phyloP scores from a whole-genome alignment of 2,329 filamentous ascomycete species.

The Botrytis hyacinthi region DNA sequence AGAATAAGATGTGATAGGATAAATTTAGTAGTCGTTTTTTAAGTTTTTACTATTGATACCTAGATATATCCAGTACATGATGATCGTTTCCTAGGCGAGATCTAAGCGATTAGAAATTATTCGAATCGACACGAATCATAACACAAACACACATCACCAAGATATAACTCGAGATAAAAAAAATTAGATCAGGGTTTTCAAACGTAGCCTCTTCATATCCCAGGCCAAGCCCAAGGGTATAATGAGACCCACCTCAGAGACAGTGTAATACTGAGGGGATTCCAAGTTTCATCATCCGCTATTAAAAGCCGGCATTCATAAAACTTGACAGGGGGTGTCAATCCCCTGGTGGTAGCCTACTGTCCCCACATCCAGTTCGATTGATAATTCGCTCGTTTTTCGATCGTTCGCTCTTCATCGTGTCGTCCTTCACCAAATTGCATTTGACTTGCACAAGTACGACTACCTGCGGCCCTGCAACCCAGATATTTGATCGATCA shows the following conservation, averaged over 20 bases:
- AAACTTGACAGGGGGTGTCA: background rate
- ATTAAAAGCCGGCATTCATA: background rate
- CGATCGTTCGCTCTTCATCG: background rate
- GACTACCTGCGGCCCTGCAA: background rate
- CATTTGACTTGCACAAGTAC: background rate
- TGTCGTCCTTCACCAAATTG: background rate
- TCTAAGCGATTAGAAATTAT: background rate
- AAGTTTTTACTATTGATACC: background rate
- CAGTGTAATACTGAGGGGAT: background rate
- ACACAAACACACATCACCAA: background rate
- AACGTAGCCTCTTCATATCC: background rate
- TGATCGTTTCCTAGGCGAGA: background rate
- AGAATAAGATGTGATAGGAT: background rate
- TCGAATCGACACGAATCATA: background rate
- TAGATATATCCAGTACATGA: background rate
- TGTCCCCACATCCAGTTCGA: background rate
- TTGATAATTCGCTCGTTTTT: background rate
- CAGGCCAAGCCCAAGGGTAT: constrained; percentile 6
- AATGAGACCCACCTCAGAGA: constrained; percentile 6
- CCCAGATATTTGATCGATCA: background rate
- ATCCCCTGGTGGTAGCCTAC: background rate
- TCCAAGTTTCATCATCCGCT: background rate
- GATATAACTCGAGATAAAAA: no score
- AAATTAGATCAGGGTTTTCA: no score
- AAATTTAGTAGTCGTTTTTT: background rate